phyloP scores from a whole-genome alignment of 768 basidiomycete genomes.

The Rhizopogon salebrosus region DNA sequence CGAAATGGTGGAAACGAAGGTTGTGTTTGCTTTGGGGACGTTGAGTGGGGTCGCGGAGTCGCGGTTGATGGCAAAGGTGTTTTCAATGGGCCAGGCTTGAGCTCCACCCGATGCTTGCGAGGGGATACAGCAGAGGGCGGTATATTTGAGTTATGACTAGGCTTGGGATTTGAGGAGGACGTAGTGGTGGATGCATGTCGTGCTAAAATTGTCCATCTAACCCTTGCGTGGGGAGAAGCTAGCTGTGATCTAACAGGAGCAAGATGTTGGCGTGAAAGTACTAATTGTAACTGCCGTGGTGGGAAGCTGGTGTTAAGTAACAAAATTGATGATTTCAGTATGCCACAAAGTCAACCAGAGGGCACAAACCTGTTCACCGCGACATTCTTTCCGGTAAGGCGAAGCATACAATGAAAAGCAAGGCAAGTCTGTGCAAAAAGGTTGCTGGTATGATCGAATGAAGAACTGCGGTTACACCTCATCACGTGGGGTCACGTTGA shows the following conservation, averaged over 20 bases:
- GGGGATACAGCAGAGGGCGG: slow-evolving; percentile 19
- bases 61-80: slow-evolving; percentile 22
- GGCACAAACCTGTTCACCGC: slow-evolving; percentile 31
- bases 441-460: neutral
- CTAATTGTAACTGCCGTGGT: neutral
- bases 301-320: neutral
- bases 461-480: neutral
- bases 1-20: slow-evolving; percentile 21
- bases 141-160: slow-evolving; percentile 16
- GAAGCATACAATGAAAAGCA: slow-evolving; percentile 33
- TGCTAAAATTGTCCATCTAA: neutral
- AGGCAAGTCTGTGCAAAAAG: neutral
- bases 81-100: slow-evolving; percentile 62
- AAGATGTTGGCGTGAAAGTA: slow-evolving; percentile 1
- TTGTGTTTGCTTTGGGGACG: slow-evolving; percentile 20
- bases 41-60: slow-evolving; percentile 16
- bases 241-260: slow-evolving; percentile 5
- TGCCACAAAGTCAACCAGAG: neutral
- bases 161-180: slow-evolving; percentile 12
- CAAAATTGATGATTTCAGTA: neutral
- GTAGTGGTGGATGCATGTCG: slow-evolving; percentile 20
- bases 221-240: neutral
- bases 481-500: neutral
- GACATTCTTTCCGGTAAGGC: slow-evolving; percentile 32
- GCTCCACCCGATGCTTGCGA: slow-evolving; percentile 45